phyloP scores from a whole-genome alignment of 306 rosid genomes.

The Vigna hirtella region DNA sequence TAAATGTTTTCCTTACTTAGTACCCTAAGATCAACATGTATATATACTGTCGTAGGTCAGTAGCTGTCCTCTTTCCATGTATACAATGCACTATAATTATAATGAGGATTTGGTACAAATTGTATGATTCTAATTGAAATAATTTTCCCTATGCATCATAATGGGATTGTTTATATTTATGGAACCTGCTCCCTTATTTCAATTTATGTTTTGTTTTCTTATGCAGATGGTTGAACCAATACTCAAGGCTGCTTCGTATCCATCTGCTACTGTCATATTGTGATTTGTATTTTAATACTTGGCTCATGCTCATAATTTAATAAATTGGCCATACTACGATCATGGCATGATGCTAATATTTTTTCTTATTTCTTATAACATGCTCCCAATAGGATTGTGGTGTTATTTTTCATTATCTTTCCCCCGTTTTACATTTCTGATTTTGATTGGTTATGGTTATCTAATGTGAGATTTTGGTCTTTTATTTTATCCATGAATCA shows the following conservation, averaged over 20 bases:
- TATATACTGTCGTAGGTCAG: constrained; percentile 19
- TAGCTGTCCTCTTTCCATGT: constrained; percentile 15
- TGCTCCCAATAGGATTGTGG: neutral
- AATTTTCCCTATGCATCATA: neutral
- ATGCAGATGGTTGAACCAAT: constrained; percentile 95
- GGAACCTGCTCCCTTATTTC: constrained; percentile 15
- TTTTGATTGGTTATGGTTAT: neutral
- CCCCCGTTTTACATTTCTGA: neutral
- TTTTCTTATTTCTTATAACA: constrained; percentile 5
- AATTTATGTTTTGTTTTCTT: constrained; percentile 31
- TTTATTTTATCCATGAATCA: neutral
- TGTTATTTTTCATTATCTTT: neutral
- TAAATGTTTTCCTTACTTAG: neutral
- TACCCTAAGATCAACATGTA: constrained; percentile 7
- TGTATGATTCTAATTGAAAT: neutral
- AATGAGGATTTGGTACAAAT: constrained; percentile 19
- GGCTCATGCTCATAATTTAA: constrained; percentile 9
- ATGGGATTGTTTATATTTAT: constrained; percentile 23
- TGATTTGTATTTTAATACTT: constrained; percentile 16
- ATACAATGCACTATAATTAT: neutral
- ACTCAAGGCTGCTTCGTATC: constrained; percentile 90
- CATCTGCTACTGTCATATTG: constrained; percentile 41
- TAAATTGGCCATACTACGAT: constrained; percentile 12
- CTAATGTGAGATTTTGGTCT: neutral
- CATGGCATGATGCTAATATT: neutral